Base-by-base conservation (phyloP, 768 basidiomycete genomes). In the Hebeloma cylindrosporum region DNA sequence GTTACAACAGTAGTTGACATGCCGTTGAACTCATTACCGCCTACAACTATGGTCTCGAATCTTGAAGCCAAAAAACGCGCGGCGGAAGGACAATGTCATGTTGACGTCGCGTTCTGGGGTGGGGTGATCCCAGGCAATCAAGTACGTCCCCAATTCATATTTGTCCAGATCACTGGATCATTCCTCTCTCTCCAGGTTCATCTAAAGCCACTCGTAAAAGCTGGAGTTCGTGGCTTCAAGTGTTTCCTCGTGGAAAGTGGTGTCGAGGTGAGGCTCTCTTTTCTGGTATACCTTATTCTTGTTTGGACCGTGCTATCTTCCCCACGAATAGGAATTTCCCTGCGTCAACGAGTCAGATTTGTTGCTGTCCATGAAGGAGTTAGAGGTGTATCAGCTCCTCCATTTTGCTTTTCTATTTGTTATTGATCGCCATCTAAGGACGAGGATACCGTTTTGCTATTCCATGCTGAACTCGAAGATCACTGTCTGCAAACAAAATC, bases 1-100 rank as follows among this genome's bases (percentile, higher is more conserved):
- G 82, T 97, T n/a, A 97, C 94, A 6, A 91, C 92, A 5, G 71
- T 98, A 16, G 85, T 97, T 23, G 96, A 98, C 67, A 99, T 98
- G 95, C 96, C 95, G 2, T 72, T 99, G 43, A 97, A 99, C 65
- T 95, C 93, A 2, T 89, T 98, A 42, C 95, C 95, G 1, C 93
- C 96, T 0, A 97, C 96, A 0, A 94, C 92, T 1, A 93, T 91
- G 0, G 77, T 92, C 6, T 68, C 68, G 4, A 82, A 95, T 59
- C 74, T 98, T 7, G 66, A 79, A 34, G 56, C 69, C 20, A 98
- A 98, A 70, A 75, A 80, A 4, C 59, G 62, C 8, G 88, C 84
- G 1, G 91, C 95, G 2, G 56, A 64, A 37, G 81, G 79, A 2
- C 84, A 93, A 57, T 88, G 84, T 57, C 80, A 79, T 64, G 79